Conservation (phyloP, 2,329 filamentous ascomycete species). For the Daldinia sp. region DNA sequence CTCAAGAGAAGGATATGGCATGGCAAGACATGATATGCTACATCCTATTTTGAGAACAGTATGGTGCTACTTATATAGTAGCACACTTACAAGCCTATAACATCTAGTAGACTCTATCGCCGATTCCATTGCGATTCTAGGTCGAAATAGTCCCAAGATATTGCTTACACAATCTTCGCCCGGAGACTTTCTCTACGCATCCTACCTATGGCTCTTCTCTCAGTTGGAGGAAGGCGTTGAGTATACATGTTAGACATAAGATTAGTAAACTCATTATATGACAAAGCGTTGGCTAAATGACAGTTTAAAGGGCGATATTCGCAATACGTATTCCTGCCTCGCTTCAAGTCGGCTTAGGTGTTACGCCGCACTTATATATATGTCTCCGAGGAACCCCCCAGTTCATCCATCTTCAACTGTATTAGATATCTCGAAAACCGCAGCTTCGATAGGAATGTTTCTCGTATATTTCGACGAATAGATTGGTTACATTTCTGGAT, state of each 20-base stretch:
- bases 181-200: constrained; percentile 1
- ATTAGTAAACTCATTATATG: neutral
- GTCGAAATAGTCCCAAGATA: neutral
- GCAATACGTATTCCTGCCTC: neutral
- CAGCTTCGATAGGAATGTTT: too few relatives aligned
- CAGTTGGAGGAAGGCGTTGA: neutral
- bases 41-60: neutral
- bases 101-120: neutral
- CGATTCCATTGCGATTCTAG: neutral
- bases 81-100: neutral
- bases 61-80: neutral
- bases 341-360: neutral
- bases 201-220: neutral
- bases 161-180: neutral
- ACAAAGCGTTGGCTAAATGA: neutral
- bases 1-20: neutral
- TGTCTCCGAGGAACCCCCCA: neutral
- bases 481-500: neutral
- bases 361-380: neutral
- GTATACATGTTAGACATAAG: neutral
- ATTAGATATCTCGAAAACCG: neutral
- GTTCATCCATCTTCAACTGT: neutral
- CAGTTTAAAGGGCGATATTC: neutral
- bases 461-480: too few relatives aligned
- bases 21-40: neutral